Percentiles rank a stretch among this genome's conserved stretches.
These are phyloP conservation scores for Fistulifera pelliculosa DNA, from an alignment of 108 stramenopile genomes.

Conservation along the genomic window DNA sequence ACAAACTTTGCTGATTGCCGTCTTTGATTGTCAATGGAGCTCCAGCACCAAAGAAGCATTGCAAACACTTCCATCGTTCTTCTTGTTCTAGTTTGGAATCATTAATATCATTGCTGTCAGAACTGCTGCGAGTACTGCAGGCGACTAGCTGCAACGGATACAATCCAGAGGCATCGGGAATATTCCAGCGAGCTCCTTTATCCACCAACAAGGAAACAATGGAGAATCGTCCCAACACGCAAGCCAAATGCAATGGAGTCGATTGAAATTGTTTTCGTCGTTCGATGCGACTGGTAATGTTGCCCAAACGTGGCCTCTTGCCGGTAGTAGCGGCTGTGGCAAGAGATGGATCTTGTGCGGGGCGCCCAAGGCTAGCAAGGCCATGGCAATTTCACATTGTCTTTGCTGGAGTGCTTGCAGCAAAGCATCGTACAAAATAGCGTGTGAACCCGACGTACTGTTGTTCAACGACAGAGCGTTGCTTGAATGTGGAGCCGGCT, in stretches of 20 bases:
- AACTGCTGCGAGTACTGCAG: constrained; percentile 16
- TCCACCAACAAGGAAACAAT: constrained; percentile 40
- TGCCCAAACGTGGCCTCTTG: constrained; percentile 19
- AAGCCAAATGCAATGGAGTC: constrained; percentile 71
- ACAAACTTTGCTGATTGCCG: constrained; percentile 70
- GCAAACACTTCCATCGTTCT: constrained; percentile 43
- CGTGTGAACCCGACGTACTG: too few relatives aligned
- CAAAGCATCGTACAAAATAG: constrained; percentile 37
- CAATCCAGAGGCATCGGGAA: constrained; percentile 62
- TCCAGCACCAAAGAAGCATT: constrained; percentile 35
- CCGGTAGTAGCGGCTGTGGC: too few relatives aligned
- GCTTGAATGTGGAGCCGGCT: too few relatives aligned
- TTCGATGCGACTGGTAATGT: constrained; percentile 23
- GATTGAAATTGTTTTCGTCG: constrained; percentile 32
- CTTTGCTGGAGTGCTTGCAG: constrained; percentile 47
- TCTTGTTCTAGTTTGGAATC: constrained; percentile 29
- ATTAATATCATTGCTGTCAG: not conserved
- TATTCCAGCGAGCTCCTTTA: constrained; percentile 45
- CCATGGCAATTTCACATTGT: constrained; percentile 34
- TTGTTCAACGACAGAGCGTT: too few relatives aligned
- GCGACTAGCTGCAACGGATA: constrained; percentile 72
- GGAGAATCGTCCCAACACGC: constrained; percentile 33
- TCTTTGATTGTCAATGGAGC: constrained; percentile 65
- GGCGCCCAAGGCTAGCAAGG: constrained; percentile 38
- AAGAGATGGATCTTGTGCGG: too few relatives aligned